A percentile compares a stretch with the other conserved stretches of the same genome.
phyloP scores from a whole-genome alignment of 1,284 basidiomycete genomes.

The Ganoderma leucocontextum region DNA sequence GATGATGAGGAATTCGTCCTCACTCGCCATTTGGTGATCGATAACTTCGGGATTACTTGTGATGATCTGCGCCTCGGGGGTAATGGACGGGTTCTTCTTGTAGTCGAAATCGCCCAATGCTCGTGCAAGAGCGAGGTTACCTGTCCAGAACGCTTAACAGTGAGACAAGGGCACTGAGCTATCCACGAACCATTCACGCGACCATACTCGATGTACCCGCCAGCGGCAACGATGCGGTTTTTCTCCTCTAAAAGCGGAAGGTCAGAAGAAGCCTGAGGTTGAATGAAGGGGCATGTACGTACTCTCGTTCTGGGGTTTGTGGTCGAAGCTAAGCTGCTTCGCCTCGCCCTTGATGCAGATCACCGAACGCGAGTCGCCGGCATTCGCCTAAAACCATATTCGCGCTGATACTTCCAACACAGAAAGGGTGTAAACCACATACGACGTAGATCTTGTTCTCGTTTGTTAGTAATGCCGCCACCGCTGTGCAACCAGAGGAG shows the following conservation, averaged over 20 bases:
- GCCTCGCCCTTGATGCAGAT: constrained; percentile 87
- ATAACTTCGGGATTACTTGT: constrained; percentile 95
- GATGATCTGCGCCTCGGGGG: constrained; percentile 93
- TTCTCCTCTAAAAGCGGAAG: constrained; percentile 70
- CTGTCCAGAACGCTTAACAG: constrained; percentile 50
- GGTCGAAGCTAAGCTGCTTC: constrained; percentile 92
- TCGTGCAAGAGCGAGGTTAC: constrained; percentile 94
- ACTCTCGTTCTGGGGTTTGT: constrained; percentile 94
- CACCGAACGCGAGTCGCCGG: constrained; percentile 97
- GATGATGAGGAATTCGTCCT: constrained; percentile 96
- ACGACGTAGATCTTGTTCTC: constrained; percentile 87
- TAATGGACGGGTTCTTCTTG: constrained; percentile 89
- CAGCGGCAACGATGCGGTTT: constrained; percentile 89
- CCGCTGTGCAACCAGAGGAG: constrained; percentile 97
- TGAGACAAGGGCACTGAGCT: constrained; percentile 12
- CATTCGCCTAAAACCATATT: constrained; percentile 81
- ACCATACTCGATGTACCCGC: constrained; percentile 97
- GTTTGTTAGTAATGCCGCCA: constrained; percentile 84
- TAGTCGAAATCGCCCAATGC: constrained; percentile 99
- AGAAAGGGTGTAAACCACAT: constrained; percentile 41
- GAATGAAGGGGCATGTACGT: constrained; percentile 37
- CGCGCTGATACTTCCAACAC: not conserved
- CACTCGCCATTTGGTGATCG: constrained; percentile 80
- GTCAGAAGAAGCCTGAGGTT: constrained; percentile 18
- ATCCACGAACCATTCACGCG: constrained; percentile 88